phyloP scores from a whole-genome alignment of 1,139 yeast species.

The Taiozyma sp. region DNA sequence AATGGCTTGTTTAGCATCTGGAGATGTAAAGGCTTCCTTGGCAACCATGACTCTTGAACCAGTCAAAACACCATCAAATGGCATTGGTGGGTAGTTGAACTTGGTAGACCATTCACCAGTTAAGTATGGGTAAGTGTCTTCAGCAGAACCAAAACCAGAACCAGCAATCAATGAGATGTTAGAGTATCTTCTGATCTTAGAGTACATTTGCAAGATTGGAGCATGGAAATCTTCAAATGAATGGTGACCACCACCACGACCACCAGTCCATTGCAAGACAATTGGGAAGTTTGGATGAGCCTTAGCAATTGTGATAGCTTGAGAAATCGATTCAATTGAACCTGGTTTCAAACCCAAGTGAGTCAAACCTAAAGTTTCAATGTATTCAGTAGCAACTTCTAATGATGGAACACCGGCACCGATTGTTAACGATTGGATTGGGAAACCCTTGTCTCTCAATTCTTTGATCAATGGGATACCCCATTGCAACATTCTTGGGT shows the following conservation, averaged over 20 bases:
- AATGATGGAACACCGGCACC: constrained; percentile 99
- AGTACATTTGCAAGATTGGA: constrained; percentile 92
- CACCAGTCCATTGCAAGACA: constrained; percentile 99
- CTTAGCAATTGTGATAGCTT: constrained; percentile 84
- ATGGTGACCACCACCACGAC: constrained; percentile 99
- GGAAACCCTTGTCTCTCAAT: constrained; percentile 87
- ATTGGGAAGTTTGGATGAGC: constrained; percentile 96
- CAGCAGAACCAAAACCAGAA: constrained; percentile 96
- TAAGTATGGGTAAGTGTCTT: constrained; percentile 94
- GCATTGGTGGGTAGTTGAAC: constrained; percentile 96
- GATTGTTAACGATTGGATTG: constrained; percentile 90
- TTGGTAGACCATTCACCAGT: constrained; percentile 92
- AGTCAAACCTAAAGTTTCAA: constrained; percentile 85
- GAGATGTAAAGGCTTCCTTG: constrained; percentile 91
- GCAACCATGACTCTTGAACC: constrained; percentile 99
- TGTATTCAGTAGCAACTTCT: constrained; percentile 96
- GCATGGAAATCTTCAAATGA: constrained; percentile 99
- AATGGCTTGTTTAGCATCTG: constrained; percentile 90
- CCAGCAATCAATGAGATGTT: constrained; percentile 93
- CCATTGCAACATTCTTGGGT: constrained; percentile 98
- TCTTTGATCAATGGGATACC: constrained; percentile 92
- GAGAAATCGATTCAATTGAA: constrained; percentile 86
- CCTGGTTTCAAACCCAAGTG: constrained; percentile 98
- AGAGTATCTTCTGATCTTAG: constrained; percentile 86
- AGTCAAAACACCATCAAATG: constrained; percentile 93